Evolutionary conservation across 441 rosid genomes (phyloP).

Genomic region (Pelargonium cotyledonis): DNA sequence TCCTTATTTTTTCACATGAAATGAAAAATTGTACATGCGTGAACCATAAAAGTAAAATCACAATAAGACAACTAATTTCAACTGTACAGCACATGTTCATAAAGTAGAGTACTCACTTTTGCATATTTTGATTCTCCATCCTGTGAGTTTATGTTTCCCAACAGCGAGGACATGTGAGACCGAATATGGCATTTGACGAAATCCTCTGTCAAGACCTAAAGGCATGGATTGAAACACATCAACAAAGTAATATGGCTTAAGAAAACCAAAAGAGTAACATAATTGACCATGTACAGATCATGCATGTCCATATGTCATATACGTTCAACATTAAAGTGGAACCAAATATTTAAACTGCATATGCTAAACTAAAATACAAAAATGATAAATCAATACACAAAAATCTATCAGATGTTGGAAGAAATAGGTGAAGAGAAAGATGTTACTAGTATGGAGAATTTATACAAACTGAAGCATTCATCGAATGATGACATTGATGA

Average conservation of each 20-base stretch:
- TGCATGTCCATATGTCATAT: background rate
- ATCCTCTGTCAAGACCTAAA: slow-evolving; percentile 76
- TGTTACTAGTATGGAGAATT: no score
- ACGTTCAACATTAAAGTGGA: no score
- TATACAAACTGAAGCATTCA: no score
- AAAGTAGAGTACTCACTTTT: slow-evolving; percentile 37
- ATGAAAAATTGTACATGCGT: background rate
- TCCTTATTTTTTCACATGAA: background rate
- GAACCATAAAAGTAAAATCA: background rate
- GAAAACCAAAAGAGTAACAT: background rate
- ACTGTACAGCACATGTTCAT: background rate
- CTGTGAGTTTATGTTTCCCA: slow-evolving; percentile 29
- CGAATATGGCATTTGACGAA: slow-evolving; percentile 68
- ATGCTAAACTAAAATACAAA: no score
- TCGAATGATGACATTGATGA: no score
- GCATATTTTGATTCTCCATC: slow-evolving; percentile 35
- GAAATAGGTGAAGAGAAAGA: no score
- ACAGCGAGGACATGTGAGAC: slow-evolving; percentile 49
- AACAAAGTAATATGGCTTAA: background rate
- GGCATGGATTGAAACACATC: background rate
- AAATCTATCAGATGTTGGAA: no score
- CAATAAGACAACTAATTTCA: background rate
- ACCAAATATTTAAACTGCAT: no score
- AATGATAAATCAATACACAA: no score
- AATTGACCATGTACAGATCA: background rate